phyloP scores from a whole-genome alignment of 352 stramenopile genomes.

The Ophiocytium majus region DNA sequence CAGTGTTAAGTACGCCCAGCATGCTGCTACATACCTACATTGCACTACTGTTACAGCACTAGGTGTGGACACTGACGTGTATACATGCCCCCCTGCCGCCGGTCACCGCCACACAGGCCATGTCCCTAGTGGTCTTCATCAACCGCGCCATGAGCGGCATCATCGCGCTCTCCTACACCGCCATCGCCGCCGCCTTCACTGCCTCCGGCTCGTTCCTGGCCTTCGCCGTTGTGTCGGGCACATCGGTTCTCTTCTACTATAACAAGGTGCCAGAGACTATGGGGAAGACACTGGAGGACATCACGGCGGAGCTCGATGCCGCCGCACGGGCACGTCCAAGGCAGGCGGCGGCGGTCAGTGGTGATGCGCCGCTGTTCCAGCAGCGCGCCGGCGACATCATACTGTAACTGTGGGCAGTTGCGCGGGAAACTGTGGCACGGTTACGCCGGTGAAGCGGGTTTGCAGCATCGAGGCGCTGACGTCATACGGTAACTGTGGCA shows the following conservation, averaged over 20 bases:
- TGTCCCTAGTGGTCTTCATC: conserved; percentile 57
- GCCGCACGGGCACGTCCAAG: too few relatives aligned
- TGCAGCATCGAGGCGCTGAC: too few relatives aligned
- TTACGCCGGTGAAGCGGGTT: too few relatives aligned
- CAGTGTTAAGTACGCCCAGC: too few relatives aligned
- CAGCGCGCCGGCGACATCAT: background rate
- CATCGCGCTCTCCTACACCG: conserved; percentile 54
- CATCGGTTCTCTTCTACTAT: conserved; percentile 68
- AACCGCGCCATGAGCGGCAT: conserved; percentile 56
- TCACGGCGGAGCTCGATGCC: conserved; percentile 34
- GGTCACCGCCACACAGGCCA: conserved; percentile 36
- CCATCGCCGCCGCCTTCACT: conserved; percentile 31
- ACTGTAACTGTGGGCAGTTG: too few relatives aligned
- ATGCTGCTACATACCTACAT: too few relatives aligned
- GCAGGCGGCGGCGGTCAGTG: too few relatives aligned
- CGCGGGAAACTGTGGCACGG: too few relatives aligned
- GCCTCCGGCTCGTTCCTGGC: conserved; percentile 52
- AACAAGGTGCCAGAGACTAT: conserved; percentile 65
- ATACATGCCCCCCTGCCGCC: background rate
- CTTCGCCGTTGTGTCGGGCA: conserved; percentile 57
- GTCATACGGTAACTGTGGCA: too few relatives aligned
- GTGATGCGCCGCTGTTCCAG: background rate
- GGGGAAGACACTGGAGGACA: conserved; percentile 58
- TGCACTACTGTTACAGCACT: too few relatives aligned
- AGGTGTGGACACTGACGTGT: too few relatives aligned